A percentile compares a stretch with the other conserved stretches of the same genome.
These are phyloP conservation scores for Serendipita indica DNA, from an alignment of 768 basidiomycete genomes.

Conservation along the genomic window DNA sequence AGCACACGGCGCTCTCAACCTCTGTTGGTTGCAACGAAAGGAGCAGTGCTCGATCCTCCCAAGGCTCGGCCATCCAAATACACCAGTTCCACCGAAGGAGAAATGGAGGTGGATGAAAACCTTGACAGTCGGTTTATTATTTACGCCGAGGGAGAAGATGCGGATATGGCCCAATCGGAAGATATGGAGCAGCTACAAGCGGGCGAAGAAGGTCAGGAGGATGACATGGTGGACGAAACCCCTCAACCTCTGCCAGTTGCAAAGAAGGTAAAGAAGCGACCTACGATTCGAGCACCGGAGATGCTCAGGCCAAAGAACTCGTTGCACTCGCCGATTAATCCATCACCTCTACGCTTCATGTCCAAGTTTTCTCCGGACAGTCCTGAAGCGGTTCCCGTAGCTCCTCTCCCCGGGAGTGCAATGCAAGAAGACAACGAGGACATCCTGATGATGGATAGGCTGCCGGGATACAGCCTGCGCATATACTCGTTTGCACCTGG, in stretches of 20 bases:
- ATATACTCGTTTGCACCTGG: too few species aligned
- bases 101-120: background rate
- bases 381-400: background rate
- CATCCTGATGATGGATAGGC: too few species aligned
- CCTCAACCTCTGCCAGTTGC: background rate
- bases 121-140: background rate
- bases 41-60: background rate
- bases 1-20: background rate
- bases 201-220: background rate
- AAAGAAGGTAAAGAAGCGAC: background rate
- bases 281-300: background rate
- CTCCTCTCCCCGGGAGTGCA: too few species aligned
- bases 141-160: background rate
- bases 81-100: background rate
- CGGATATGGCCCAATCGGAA: background rate
- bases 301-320: background rate
- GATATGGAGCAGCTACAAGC: background rate
- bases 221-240: conserved; percentile 5
- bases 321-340: background rate
- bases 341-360: background rate
- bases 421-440: too few species aligned
- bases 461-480: too few species aligned
- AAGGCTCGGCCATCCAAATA: background rate
- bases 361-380: background rate
- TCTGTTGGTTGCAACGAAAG: background rate